Percentiles rank a stretch among this genome's conserved stretches.
Conservation (phyloP, 2,329 filamentous ascomycete genomes). For the Cytospora piceicola region DNA sequence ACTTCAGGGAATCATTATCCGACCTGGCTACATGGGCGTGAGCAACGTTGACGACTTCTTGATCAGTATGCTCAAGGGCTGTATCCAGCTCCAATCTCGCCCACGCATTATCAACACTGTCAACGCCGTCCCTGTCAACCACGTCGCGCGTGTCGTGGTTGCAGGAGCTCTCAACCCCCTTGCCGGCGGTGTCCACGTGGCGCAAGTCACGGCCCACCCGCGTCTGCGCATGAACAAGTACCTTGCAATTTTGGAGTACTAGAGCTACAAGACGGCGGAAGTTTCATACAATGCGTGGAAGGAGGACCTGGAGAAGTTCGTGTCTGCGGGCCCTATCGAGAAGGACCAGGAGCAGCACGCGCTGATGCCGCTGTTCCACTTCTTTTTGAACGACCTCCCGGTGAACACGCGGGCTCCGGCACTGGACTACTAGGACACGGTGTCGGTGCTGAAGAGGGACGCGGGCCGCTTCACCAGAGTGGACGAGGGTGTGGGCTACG, state of each 20-base stretch:
- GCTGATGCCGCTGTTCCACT: constrained; percentile 75
- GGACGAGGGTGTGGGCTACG: constrained; percentile 47
- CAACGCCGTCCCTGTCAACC: constrained; percentile 85
- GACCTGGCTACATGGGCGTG: constrained; percentile 84
- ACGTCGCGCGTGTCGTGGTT: constrained; percentile 80
- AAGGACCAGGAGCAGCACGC: constrained; percentile 70
- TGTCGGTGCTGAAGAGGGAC: constrained; percentile 66
- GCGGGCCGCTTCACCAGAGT: constrained; percentile 58
- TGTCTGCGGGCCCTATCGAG: constrained; percentile 58
- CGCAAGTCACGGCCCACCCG: constrained; percentile 80
- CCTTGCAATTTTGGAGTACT: constrained; percentile 69
- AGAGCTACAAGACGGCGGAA: constrained; percentile 72
- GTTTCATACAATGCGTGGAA: constrained; percentile 73
- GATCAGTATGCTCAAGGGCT: constrained; percentile 84
- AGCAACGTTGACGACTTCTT: constrained; percentile 90
- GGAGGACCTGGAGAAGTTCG: constrained; percentile 67
- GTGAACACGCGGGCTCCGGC: constrained; percentile 72
- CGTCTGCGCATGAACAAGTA: constrained; percentile 78
- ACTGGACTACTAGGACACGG: constrained; percentile 73
- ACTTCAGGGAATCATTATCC: constrained; percentile 73
- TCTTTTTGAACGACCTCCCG: constrained; percentile 72
- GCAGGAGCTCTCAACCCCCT: constrained; percentile 71
- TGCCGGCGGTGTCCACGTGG: constrained; percentile 56
- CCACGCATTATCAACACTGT: constrained; percentile 84
- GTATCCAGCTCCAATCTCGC: constrained; percentile 73